These are phyloP conservation scores for Globisporangium apiculatum DNA, from an alignment of 352 stramenopile species.

Conservation along the genomic window DNA sequence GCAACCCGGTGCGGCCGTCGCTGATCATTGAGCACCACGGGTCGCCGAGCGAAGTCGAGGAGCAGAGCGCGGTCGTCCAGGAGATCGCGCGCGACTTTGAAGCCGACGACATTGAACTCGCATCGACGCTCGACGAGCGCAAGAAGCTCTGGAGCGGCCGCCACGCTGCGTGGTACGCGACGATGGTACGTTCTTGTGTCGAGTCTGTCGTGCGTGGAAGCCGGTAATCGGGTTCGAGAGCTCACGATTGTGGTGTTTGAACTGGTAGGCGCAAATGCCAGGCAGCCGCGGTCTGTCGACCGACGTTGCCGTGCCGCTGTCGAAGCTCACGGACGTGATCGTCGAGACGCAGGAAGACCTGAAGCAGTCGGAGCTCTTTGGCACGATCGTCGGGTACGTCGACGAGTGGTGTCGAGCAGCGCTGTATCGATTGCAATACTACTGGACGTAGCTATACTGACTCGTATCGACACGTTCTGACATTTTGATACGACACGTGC, in stretches of 20 bases:
- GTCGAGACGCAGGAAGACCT: constrained; percentile 90
- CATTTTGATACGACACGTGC: background rate
- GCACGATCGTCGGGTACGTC: constrained; percentile 85
- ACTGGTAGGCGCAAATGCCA: constrained; percentile 56
- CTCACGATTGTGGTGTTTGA: background rate
- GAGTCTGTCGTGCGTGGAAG: too few species aligned
- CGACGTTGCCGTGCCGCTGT: constrained; percentile 96
- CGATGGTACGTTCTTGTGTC: constrained; percentile 35
- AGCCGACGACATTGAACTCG: constrained; percentile 75
- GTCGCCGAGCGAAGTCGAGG: constrained; percentile 64
- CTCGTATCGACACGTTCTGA: too few species aligned
- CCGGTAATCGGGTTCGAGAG: background rate
- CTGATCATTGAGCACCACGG: constrained; percentile 95
- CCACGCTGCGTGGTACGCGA: constrained; percentile 83
- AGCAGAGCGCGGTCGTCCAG: constrained; percentile 83
- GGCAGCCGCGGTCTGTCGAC: constrained; percentile 86
- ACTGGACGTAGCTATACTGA: background rate
- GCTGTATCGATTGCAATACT: too few species aligned
- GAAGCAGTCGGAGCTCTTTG: constrained; percentile 81
- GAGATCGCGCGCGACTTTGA: constrained; percentile 84
- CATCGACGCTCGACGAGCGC: constrained; percentile 59
- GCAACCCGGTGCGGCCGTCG: constrained; percentile 76
- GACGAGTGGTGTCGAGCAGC: background rate
- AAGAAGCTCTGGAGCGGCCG: constrained; percentile 82
- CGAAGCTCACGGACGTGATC: constrained; percentile 91